phyloP scores from a whole-genome alignment of 2,329 filamentous ascomycete species.

The Trichothecium sympodiale region DNA sequence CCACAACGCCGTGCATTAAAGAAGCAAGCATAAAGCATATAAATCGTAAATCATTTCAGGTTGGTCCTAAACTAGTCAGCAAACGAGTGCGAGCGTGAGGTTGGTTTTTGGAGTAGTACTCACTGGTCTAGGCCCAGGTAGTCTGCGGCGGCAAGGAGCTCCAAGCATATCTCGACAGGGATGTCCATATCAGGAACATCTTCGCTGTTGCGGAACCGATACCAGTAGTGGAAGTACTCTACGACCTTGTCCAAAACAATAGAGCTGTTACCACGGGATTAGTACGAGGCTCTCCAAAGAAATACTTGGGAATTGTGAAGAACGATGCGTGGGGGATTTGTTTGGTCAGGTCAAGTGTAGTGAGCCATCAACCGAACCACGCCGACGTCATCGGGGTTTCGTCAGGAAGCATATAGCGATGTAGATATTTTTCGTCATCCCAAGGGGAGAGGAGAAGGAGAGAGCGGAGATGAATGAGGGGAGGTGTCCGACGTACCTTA shows the following conservation, averaged over 20 bases:
- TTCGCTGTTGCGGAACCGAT: slow-evolving; percentile 57
- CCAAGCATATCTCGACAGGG: slow-evolving; percentile 65
- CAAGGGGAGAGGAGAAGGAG: slow-evolving; percentile 8
- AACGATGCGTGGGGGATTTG: slow-evolving; percentile 13
- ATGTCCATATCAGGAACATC: slow-evolving; percentile 75
- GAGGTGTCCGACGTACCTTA: slow-evolving; percentile 47
- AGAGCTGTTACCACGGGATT: slow-evolving; percentile 6
- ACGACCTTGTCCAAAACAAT: slow-evolving; percentile 65
- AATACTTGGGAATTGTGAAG: slow-evolving; percentile 4
- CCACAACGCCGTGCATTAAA: background rate
- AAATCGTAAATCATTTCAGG: too few relatives aligned
- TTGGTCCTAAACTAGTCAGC: too few relatives aligned
- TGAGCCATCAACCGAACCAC: slow-evolving; percentile 38
- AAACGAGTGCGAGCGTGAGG: too few relatives aligned
- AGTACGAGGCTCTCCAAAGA: background rate
- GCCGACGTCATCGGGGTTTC: slow-evolving; percentile 25
- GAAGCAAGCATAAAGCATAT: background rate
- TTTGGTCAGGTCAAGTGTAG: slow-evolving; percentile 56
- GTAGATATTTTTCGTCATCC: slow-evolving; percentile 22
- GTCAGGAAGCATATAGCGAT: slow-evolving; percentile 35
- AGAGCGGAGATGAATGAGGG: slow-evolving; percentile 2
- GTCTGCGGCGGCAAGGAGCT: slow-evolving; percentile 67
- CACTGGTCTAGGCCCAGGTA: slow-evolving; percentile 57
- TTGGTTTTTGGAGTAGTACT: slow-evolving; percentile 12
- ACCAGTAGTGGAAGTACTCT: slow-evolving; percentile 77